Percentiles rank a stretch among this genome's conserved stretches.
Conservation (phyloP, 2,329 filamentous ascomycete species). For the Helotiales sp. region DNA sequence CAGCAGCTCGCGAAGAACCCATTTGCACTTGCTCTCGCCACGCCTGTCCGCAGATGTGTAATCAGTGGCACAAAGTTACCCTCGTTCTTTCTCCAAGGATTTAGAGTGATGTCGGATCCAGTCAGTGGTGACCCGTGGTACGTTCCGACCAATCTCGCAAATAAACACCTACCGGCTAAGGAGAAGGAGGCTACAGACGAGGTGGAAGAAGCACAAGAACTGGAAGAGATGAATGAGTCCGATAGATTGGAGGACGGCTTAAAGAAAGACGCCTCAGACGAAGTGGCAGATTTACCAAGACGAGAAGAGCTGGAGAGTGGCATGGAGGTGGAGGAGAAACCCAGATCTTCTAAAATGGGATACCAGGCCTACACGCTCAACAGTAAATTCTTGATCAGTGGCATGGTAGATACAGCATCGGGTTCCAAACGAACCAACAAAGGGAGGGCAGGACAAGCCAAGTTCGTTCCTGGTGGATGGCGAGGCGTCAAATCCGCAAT, state of each 20-base stretch:
- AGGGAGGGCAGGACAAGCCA: neutral
- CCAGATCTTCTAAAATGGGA: conserved; percentile 16
- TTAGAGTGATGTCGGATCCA: conserved; percentile 61
- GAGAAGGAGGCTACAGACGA: neutral
- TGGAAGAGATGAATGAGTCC: neutral
- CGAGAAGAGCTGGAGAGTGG: neutral
- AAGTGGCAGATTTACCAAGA: neutral
- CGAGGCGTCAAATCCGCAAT: conserved; percentile 1
- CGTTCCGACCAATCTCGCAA: conserved; percentile 53
- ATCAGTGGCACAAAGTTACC: conserved; percentile 58
- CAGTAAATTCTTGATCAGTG: conserved; percentile 11
- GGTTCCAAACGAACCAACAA: neutral
- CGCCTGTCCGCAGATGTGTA: conserved; percentile 61
- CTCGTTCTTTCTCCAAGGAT: conserved; percentile 65
- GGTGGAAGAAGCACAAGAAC: neutral
- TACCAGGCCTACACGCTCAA: conserved; percentile 21
- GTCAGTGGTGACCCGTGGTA: conserved; percentile 59
- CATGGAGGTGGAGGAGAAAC: neutral
- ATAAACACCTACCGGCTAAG: conserved; percentile 10
- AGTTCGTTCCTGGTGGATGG: conserved; percentile 12
- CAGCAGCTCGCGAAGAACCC: conserved; percentile 64
- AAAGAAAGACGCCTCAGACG: neutral
- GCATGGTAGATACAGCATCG: neutral
- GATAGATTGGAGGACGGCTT: no score
- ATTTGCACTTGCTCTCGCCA: conserved; percentile 67